Percentiles rank a stretch among this genome's conserved stretches.
These are phyloP conservation scores for Salmacisia buchloeana DNA, from an alignment of 1,284 basidiomycete species.

Conservation along the genomic window DNA sequence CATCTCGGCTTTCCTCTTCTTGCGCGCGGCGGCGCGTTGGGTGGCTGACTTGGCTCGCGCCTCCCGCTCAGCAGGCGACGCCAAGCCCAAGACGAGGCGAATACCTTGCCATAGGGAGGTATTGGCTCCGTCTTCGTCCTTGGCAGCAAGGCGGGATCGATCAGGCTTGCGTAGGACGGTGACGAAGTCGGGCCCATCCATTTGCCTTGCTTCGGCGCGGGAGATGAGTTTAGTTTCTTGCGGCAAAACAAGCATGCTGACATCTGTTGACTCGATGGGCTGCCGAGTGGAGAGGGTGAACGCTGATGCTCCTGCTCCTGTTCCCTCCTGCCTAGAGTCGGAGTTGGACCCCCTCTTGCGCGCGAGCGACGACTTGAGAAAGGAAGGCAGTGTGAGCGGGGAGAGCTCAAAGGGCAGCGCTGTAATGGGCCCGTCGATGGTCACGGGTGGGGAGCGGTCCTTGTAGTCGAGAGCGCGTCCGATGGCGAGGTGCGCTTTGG, in stretches of 20 bases:
- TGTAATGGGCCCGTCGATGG: slow-evolving; percentile 2
- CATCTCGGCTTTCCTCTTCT: background rate
- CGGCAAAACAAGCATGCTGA: background rate
- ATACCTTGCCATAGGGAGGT: too few species aligned
- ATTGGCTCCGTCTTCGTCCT: background rate
- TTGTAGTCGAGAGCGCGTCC: background rate
- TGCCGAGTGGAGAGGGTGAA: slow-evolving; percentile 2
- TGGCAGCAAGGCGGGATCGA: background rate
- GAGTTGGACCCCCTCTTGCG: too few species aligned
- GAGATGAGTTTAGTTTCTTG: background rate
- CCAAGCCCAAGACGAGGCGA: background rate
- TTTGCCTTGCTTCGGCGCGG: background rate
- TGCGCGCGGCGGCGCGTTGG: too few species aligned
- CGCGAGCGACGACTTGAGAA: too few species aligned
- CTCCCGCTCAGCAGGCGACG: background rate
- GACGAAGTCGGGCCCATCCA: background rate
- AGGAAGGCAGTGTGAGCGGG: background rate
- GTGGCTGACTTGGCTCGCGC: background rate
- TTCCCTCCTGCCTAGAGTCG: background rate
- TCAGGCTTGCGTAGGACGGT: background rate
- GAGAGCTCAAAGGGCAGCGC: slow-evolving; percentile 3
- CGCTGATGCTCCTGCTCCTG: background rate
- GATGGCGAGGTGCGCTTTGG: background rate
- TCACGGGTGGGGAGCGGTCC: background rate
- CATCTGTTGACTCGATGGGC: background rate